These are phyloP conservation scores for Claviceps lovelessii DNA, from an alignment of 2,329 filamentous ascomycete species.

Conservation along the genomic window DNA sequence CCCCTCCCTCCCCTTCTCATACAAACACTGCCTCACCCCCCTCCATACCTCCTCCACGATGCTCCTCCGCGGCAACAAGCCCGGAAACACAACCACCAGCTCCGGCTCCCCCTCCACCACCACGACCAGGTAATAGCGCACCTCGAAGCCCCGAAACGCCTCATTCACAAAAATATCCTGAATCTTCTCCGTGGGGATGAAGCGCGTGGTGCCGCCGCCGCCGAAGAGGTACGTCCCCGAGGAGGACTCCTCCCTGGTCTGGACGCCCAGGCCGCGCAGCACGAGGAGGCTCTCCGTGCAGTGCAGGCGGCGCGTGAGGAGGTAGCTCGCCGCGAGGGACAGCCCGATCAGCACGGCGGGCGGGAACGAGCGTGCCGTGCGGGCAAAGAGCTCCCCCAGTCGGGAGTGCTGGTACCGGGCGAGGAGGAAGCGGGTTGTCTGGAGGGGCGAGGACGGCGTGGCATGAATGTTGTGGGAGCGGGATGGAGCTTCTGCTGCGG, in stretches of 20 bases:
- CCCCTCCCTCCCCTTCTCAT: slow-evolving; percentile 31
- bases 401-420: slow-evolving; percentile 17
- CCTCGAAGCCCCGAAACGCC: slow-evolving; percentile 83
- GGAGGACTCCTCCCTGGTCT: slow-evolving; percentile 52
- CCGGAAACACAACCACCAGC: slow-evolving; percentile 88
- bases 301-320: slow-evolving; percentile 27
- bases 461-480: neutral
- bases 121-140: slow-evolving; percentile 76
- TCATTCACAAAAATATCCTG: slow-evolving; percentile 91
- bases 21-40: slow-evolving; percentile 68
- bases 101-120: slow-evolving; percentile 81
- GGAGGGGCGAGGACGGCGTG: neutral
- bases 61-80: slow-evolving; percentile 54
- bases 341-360: slow-evolving; percentile 23
- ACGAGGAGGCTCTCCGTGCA: slow-evolving; percentile 75
- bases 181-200: slow-evolving; percentile 83
- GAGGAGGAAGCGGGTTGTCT: slow-evolving; percentile 5
- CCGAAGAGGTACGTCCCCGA: slow-evolving; percentile 47
- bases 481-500: neutral
- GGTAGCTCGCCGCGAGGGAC: slow-evolving; percentile 23
- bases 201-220: slow-evolving; percentile 26
- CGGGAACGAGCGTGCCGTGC: slow-evolving; percentile 21
- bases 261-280: slow-evolving; percentile 76
- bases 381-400: slow-evolving; percentile 17
- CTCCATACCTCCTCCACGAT: slow-evolving; percentile 86